Base-by-base conservation (phyloP, 805 yeast genomes). In the Candida ulmi region DNA sequence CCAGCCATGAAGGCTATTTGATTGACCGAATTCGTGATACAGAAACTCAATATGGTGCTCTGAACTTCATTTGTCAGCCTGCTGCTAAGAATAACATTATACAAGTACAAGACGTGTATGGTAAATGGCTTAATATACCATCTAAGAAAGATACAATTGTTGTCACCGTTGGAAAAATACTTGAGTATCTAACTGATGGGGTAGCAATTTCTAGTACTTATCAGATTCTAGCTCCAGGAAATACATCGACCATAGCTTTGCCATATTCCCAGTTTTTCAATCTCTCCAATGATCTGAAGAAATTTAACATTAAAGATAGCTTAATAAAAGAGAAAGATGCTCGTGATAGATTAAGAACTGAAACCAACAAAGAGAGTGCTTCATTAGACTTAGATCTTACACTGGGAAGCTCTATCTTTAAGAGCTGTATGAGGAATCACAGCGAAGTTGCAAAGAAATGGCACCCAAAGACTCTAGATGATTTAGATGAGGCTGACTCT, bases 121-220 rank as follows among this genome's bases (percentile, higher is more conserved):
- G 75, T 5, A 46, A 66, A 17, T 71, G 75, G 74, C 48, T 69
- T n/a, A 50, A 62, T 7, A 66, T 65, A 1, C 57, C 66, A 30
- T 30, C 45, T 7, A 47, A 62, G 16, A 61, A 65, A 1, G 53
- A 56, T 30, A 55, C 68, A 0, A 51, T 69, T 28, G 66, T 66
- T 4, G 68, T 68, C 11, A 63, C 60, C 46, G 69, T 58, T 17
- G 72, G 73, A 8, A 72, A 68, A 46, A 66, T 72, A 1, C 46
- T 71, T 15, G 74, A 70, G 44, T 68, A 69, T 7, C 51, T 71
- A 13, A 64, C 72, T 8, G 57, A 54, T 39, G 74, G 74, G 2
- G 71, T 69, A 5, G 69, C 73, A 46, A 62, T 65, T 35, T 71
- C 74, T 8, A 64, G 73, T 5, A 66, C 66, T 26, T 72, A 68